A percentile compares a stretch with the other conserved stretches of the same genome.
These are phyloP conservation scores for Solanum appendiculatum DNA, from an alignment of 257 asterid species.

Conservation along the genomic window DNA sequence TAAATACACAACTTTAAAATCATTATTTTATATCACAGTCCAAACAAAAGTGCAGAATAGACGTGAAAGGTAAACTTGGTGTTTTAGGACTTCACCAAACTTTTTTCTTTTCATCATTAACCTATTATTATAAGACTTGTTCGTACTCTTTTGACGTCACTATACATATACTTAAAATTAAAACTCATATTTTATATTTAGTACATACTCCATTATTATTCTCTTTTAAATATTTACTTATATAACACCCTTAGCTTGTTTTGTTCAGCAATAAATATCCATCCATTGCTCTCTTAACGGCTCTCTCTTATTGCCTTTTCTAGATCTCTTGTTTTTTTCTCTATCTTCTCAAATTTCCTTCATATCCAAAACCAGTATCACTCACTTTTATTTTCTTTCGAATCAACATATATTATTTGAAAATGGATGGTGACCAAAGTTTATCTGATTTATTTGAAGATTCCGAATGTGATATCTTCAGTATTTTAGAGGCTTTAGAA, in stretches of 20 bases:
- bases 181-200: background rate
- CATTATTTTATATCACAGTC: background rate
- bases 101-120: background rate
- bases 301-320: background rate
- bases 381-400: background rate
- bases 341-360: background rate
- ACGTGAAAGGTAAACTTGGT: background rate
- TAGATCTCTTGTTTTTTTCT: background rate
- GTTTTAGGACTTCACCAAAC: background rate
- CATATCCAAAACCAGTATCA: background rate
- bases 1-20: too few species aligned
- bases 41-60: background rate
- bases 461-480: constrained; percentile 42
- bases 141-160: background rate
- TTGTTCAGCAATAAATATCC: background rate
- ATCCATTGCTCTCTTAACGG: background rate
- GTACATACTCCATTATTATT: background rate
- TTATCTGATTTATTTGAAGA: constrained; percentile 5
- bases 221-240: background rate
- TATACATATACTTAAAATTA: background rate
- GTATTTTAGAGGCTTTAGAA: constrained; percentile 58
- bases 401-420: too few species aligned
- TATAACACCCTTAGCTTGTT: background rate
- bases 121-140: background rate
- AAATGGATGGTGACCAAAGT: background rate